These are phyloP conservation scores for Bonia amplexicaulis DNA, from an alignment of 176 grass and related monocot species.

Conservation along the genomic window DNA sequence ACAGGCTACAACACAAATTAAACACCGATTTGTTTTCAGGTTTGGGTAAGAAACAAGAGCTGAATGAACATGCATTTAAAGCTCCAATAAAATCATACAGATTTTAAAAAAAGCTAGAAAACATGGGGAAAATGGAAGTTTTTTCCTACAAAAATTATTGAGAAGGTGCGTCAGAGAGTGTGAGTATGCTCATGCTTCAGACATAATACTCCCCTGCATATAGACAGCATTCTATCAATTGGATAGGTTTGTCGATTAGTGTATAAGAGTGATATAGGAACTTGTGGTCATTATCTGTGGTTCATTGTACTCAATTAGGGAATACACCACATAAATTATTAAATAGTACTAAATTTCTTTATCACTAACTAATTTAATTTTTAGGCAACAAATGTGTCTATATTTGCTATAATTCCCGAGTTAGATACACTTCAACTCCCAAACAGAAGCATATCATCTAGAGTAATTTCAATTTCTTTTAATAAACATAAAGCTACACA, in stretches of 20 bases:
- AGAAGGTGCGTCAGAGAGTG: neutral
- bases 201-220: constrained; percentile 5
- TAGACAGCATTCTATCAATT: neutral
- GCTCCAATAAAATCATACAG: neutral
- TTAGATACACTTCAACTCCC: neutral
- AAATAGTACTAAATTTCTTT: neutral
- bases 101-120: neutral
- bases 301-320: neutral
- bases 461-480: neutral
- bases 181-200: neutral
- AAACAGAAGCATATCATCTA: neutral
- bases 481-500: neutral
- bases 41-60: neutral
- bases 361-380: constrained; percentile 1
- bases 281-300: neutral
- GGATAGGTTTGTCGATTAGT: neutral
- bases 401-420: neutral
- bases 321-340: neutral
- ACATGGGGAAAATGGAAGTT: neutral
- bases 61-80: neutral
- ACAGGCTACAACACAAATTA: constrained; percentile 71
- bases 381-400: neutral
- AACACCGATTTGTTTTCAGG: neutral
- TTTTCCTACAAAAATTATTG: neutral
- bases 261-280: neutral